Evolutionary conservation across 129 eudicot species (phyloP).

Genomic region (Artemisia annua): DNA sequence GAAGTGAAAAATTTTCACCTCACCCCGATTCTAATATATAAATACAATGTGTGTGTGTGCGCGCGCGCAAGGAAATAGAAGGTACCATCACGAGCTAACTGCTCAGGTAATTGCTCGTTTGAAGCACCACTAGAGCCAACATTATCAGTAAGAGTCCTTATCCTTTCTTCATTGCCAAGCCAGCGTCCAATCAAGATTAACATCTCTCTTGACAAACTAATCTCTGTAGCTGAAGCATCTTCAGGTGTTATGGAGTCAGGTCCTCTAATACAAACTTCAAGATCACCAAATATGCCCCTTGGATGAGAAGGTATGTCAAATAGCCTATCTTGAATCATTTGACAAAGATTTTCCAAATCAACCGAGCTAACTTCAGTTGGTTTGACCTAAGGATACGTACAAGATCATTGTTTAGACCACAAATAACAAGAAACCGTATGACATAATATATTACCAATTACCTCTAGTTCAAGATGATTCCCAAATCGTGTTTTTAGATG

Average conservation of each 20-base stretch:
- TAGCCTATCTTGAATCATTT: constrained; percentile 69
- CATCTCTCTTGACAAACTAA: constrained; percentile 81
- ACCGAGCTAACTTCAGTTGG: constrained; percentile 75
- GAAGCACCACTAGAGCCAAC: constrained; percentile 38
- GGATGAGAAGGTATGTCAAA: constrained; percentile 64
- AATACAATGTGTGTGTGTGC: background rate
- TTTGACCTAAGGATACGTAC: constrained; percentile 57
- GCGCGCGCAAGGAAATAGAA: background rate
- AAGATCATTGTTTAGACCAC: background rate
- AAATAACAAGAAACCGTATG: constrained; percentile 1
- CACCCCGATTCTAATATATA: too few relatives aligned
- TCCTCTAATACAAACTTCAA: constrained; percentile 87
- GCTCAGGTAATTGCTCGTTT: constrained; percentile 81
- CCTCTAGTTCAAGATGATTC: constrained; percentile 97
- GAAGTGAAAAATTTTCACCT: too few relatives aligned
- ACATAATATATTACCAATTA: constrained; percentile 15
- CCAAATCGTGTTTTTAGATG: constrained; percentile 95
- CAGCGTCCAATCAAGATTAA: constrained; percentile 63
- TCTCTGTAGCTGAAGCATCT: constrained; percentile 68
- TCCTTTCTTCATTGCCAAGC: constrained; percentile 87
- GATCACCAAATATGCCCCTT: constrained; percentile 65
- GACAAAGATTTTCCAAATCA: constrained; percentile 71
- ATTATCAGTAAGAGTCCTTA: constrained; percentile 41
- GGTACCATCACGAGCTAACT: constrained; percentile 91
- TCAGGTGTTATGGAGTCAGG: constrained; percentile 50